Percentiles rank a stretch among this genome's conserved stretches.
Evolutionary conservation across 352 stramenopile genomes (phyloP).

Genomic region (Pythium myriotylum): DNA sequence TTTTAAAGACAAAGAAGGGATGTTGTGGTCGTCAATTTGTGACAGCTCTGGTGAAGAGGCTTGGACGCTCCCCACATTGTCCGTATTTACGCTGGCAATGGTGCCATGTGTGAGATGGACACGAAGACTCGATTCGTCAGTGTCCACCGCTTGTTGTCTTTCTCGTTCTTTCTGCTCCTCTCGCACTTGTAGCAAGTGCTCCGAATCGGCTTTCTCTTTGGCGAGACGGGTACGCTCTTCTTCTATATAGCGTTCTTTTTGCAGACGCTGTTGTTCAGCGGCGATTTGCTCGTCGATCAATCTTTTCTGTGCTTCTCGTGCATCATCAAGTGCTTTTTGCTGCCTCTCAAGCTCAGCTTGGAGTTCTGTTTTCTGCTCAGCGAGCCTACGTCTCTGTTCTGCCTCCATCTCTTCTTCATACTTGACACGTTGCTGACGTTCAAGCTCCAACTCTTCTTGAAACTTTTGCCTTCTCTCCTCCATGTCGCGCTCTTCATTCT

Average conservation of each 20-base stretch:
- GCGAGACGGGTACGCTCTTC: slow-evolving; percentile 30
- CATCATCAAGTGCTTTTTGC: slow-evolving; percentile 37
- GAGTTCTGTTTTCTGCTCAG: slow-evolving; percentile 36
- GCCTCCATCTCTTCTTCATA: slow-evolving; percentile 41
- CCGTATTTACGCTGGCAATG: too few species aligned
- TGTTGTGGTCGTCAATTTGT: too few species aligned
- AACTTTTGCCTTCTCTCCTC: slow-evolving; percentile 40
- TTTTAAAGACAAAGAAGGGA: too few species aligned
- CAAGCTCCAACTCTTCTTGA: slow-evolving; percentile 44
- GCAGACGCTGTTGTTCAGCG: slow-evolving; percentile 21
- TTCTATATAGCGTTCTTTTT: slow-evolving; percentile 10
- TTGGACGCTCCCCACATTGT: too few species aligned
- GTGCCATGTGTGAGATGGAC: too few species aligned
- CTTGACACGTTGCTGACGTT: slow-evolving; percentile 38
- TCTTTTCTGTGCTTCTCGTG: slow-evolving; percentile 32
- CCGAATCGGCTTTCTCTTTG: slow-evolving; percentile 16
- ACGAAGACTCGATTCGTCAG: too few species aligned
- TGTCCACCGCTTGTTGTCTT: not conserved
- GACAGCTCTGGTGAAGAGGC: too few species aligned
- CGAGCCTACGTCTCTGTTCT: slow-evolving; percentile 24
- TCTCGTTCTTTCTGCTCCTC: slow-evolving; percentile 14
- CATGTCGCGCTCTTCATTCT: slow-evolving; percentile 43
- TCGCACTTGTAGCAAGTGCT: slow-evolving; percentile 25
- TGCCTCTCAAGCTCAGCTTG: slow-evolving; percentile 42
- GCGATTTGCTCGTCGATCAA: slow-evolving; percentile 30